Evolutionary conservation across 2,329 filamentous ascomycete genomes (phyloP), one percentile per base, ranked within the genome.

Genomic region (Xylaria arbuscula): DNA sequence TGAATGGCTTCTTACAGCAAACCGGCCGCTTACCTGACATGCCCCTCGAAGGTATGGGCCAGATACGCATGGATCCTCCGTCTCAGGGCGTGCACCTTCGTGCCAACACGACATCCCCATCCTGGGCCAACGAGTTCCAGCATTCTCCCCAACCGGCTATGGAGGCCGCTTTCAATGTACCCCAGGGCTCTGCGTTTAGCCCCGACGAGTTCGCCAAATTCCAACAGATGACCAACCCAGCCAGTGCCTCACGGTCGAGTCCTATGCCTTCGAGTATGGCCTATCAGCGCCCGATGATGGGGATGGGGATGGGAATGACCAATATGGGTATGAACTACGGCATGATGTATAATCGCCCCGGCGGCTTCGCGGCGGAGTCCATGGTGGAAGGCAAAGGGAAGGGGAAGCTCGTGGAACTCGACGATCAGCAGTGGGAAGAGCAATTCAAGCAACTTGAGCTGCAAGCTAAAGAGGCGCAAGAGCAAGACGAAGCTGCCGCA

Each of bases 361-460:
- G 13, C 34, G 57, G 50, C 36, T 62, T 70, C 63, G 45, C 58
- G 28, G 40, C 62, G 13, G 48, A 59, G 42, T 19, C 69, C 11
- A 40, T 64, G 3, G 58, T 17, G 42, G 65, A 70, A 54, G 84
- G 82, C 58, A 92, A 94, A 80, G 93, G 92, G 67, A 98, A 98
- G 79, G 94, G 92, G 47, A 97, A 97, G 81, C 89, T 98, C 82
- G 91, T 98, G 13, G 96, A 98, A 82, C 87, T 98, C 28, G 93
- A 98, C 78, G 95, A 99, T 75, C 85, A 91, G 76, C 92, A 97
- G 77, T 98, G 96, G 96, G 95, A 98, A 81, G 93, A 94, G 75
- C 94, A 98, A 80, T 99, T 99, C 80, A 92, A 93, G 66, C 89
- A 96, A 80, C 90, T 98, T 53, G 78, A 80, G 59, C 64, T 79